Base-by-base conservation (phyloP, 1,284 basidiomycete species). In the Moesziomyces antarcticus region DNA sequence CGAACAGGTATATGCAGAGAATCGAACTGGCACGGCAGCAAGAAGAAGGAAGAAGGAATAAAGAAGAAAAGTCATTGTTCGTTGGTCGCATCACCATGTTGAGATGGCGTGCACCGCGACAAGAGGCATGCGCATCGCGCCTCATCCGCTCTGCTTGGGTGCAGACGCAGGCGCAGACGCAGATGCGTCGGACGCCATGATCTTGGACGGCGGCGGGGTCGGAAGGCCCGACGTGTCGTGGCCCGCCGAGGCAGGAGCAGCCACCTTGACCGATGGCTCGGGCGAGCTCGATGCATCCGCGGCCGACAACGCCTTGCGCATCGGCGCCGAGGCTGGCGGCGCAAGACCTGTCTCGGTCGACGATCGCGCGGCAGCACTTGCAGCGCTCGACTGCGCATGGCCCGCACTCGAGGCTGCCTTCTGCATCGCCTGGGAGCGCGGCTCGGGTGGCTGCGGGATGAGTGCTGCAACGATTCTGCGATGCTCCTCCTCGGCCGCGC, bases 121-220 rank as follows among this genome's bases (percentile, higher is more conserved):
- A 66, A 61, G 44, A 20, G 27, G 47, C 44, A 13, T 50, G 37
- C 8, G 25, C 25, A 27, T 6, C 8, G 18, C 54, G 30, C 43
- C 22, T 56, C 48, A 3, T 53, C 48, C 18, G 65, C 50, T 33
- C 45, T 2, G 56, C 13, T n/a, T 22, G n/a, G 30, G 18, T 27
- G 47, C 47, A 37, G 47, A 35, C 14, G 47, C 33, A 37, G 44
- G 22, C n/a, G 50, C 44, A 18, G 57, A 20, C 21, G 57, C 44
- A 5, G 33, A 3, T 22, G n/a, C 46, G 18, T 55, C 59, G 7
- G 56, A 21, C 35, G 44, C 56, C 14, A 73, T 49, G 27, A 75
- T 75, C 45, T 75, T 75, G 60, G 73, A 75, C 16, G 67, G 40
- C 11, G 73, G 73, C 18, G 73, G 73, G 11, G 73, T 71, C 7